These are phyloP conservation scores for Extremus antarcticus DNA, from an alignment of 495 filamentous ascomycete species.

Conservation along the genomic window DNA sequence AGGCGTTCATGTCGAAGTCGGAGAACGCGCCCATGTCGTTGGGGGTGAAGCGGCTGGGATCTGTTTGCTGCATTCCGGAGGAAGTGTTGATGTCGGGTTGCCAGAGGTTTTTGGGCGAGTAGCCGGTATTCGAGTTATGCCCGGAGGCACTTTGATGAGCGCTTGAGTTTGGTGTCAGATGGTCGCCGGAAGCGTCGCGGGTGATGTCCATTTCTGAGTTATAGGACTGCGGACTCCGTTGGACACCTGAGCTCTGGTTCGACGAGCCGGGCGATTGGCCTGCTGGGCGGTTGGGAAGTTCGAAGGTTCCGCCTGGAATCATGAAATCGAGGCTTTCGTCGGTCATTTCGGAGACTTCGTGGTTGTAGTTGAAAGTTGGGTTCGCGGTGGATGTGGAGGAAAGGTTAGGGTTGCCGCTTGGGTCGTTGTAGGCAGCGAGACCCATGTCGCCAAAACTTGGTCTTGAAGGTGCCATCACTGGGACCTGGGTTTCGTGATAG, in stretches of 20 bases:
- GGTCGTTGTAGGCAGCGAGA: background rate
- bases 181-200: conserved; percentile 8
- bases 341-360: background rate
- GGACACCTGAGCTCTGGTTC: conserved; percentile 1
- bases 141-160: conserved; percentile 8
- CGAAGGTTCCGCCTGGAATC: background rate
- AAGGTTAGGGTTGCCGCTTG: background rate
- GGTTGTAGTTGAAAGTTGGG: background rate
- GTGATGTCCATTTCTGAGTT: conserved; percentile 15
- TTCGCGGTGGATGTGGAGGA: background rate
- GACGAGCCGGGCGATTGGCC: conserved; percentile 9
- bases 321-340: background rate
- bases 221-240: conserved; percentile 7
- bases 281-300: conserved; percentile 12
- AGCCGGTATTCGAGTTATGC: conserved; percentile 9
- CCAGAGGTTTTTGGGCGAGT: conserved; percentile 6
- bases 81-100: background rate
- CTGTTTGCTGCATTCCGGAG: background rate
- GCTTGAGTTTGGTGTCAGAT: conserved; percentile 5
- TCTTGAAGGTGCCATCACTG: no score
- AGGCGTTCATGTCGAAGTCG: conserved; percentile 8
- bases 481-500: no score
- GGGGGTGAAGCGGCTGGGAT: background rate
- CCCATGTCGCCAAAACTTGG: background rate
- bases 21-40: background rate